Evolutionary conservation across 495 filamentous ascomycete species (phyloP), one percentile per base, ranked within the genome.

Genomic region (Aspergillus saccharolyticus): DNA sequence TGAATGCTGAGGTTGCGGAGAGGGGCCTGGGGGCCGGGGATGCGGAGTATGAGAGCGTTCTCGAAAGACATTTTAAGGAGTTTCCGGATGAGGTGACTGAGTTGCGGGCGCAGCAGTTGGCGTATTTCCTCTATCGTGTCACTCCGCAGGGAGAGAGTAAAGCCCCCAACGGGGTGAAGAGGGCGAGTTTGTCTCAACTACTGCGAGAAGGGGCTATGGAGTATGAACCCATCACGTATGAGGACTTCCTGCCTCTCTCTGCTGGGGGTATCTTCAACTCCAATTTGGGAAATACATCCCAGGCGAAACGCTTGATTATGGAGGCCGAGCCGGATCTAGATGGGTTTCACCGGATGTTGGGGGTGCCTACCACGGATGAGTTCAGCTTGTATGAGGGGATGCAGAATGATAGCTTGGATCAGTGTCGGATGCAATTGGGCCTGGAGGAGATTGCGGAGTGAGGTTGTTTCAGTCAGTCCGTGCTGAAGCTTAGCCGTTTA

Each of bases 261-360:
- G 74, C 74, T 1, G 74, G 67, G 9, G 74, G 73, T 17, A 77
- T 77, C 28, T 77, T 77, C 62, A 67, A 70, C 17, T 74, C 71
- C 10, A 77, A 76, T 42, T 60, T 78, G 3, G 63, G 68, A 10
- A 59, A 46, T 5, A 42, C 52, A 4, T 64, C 62, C 0, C 50
- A 62, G 25, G 60, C 58, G 25, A 55, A 52, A 44, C 62, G 65
- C 52, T 58, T 72, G 3, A 64, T 72, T 30, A 66, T 67, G 61
- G 63, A 57, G 2, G 67, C 70, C 0, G 67, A 70, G 44, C 59
- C 70, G 17, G 67, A 72, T 47, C 52, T 72, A 10, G 65, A 70
- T 66, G 69, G 64, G 0, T 72, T 72, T 20, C 67, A 72, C 46
- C 62, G 54, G 15, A 57, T 53, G 49, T 50, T 72, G n/a, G 67